A percentile compares a stretch with the other conserved stretches of the same genome.
Conservation (phyloP, 2,329 filamentous ascomycete genomes). For the Thyridium curvatum region DNA sequence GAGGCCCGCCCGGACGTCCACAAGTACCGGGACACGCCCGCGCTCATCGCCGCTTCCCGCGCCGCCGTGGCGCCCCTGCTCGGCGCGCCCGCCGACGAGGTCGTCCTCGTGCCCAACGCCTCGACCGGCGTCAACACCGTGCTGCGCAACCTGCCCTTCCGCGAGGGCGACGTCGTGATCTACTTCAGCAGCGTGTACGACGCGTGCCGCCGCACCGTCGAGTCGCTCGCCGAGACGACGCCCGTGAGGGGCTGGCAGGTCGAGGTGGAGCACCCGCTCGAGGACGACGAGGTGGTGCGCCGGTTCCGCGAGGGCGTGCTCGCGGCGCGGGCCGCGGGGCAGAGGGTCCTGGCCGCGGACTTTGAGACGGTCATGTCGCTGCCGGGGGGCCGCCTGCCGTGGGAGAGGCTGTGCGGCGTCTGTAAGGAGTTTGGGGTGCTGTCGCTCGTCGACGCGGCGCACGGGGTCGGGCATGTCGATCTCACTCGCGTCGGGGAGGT, state of each 20-base stretch:
- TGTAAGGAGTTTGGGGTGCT: slow-evolving; percentile 56
- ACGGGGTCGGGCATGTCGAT: slow-evolving; percentile 64
- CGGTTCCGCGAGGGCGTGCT: slow-evolving; percentile 47
- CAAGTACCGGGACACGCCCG: slow-evolving; percentile 53
- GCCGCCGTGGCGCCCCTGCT: slow-evolving; percentile 51
- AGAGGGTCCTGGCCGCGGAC: slow-evolving; percentile 54
- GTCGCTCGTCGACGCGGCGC: slow-evolving; percentile 64
- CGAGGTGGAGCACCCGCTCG: slow-evolving; percentile 50
- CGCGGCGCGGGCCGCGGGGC: slow-evolving; percentile 39
- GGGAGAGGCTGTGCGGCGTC: slow-evolving; percentile 51
- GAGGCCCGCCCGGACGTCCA: slow-evolving; percentile 61
- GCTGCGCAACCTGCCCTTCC: slow-evolving; percentile 57
- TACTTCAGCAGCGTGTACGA: slow-evolving; percentile 64
- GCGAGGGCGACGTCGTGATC: slow-evolving; percentile 56
- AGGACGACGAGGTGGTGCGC: slow-evolving; percentile 49
- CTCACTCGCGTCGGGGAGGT: slow-evolving; percentile 49
- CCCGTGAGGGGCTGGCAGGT: slow-evolving; percentile 36
- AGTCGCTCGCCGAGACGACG: slow-evolving; percentile 54
- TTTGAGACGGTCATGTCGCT: slow-evolving; percentile 66
- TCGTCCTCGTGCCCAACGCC: slow-evolving; percentile 66
- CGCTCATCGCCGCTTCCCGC: slow-evolving; percentile 51
- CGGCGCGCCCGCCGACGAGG: slow-evolving; percentile 49
- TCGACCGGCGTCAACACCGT: slow-evolving; percentile 64
- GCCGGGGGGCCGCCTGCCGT: slow-evolving; percentile 65
- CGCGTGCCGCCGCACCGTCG: slow-evolving; percentile 58